A percentile compares a stretch with the other conserved stretches of the same genome.
Evolutionary conservation across 805 yeast genomes (phyloP).

Genomic region (Yarrowia sp.): DNA sequence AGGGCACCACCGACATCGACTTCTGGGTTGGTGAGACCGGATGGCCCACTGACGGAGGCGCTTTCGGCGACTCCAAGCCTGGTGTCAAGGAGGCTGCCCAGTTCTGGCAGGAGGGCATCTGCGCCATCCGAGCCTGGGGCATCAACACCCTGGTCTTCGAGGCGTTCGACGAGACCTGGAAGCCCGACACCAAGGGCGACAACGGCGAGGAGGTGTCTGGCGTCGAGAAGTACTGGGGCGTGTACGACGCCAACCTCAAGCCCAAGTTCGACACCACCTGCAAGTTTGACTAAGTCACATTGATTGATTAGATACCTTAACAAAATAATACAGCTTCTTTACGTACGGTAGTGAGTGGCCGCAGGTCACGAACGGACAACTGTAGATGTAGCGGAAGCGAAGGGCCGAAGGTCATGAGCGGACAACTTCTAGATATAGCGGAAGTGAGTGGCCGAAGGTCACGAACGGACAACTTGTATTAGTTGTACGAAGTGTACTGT

Average conservation of each 20-base stretch:
- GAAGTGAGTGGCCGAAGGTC: too few species aligned
- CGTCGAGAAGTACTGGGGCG: conserved; percentile 96
- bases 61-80: conserved; percentile 66
- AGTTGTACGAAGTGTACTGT: too few species aligned
- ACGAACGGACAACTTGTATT: too few species aligned
- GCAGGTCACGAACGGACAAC: too few species aligned
- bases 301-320: conserved; percentile 10
- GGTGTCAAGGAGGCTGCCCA: conserved; percentile 66
- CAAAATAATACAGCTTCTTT: neutral
- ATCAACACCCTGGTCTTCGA: conserved; percentile 88
- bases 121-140: conserved; percentile 96
- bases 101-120: conserved; percentile 85
- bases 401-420: too few species aligned
- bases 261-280: conserved; percentile 39
- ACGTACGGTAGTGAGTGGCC: too few species aligned
- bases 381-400: too few species aligned
- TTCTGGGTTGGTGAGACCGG: conserved; percentile 99
- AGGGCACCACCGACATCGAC: conserved; percentile 80
- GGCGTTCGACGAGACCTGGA: conserved; percentile 96
- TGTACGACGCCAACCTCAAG: conserved; percentile 48
- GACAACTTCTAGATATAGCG: too few species aligned
- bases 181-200: conserved; percentile 79
- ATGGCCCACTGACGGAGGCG: conserved; percentile 88
- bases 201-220: conserved; percentile 49
- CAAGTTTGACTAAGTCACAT: conserved; percentile 28